Evolutionary conservation across 768 basidiomycete species (phyloP), one percentile per base, ranked within the genome.

Genomic region (Atractiella rhizophila): DNA sequence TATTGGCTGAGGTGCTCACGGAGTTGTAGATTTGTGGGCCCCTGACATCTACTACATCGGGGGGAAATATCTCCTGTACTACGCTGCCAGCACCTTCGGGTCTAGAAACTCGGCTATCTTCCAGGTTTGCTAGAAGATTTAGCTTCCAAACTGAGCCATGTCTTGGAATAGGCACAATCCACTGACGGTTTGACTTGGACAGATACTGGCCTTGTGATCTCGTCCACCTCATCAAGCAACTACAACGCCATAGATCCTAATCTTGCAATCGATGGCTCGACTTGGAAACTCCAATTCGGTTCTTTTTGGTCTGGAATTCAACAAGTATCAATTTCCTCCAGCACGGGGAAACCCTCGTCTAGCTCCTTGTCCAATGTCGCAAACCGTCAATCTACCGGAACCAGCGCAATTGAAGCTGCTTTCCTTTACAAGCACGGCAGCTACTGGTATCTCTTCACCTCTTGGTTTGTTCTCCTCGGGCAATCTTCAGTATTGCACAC

Each of bases 221-320:
- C 4, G 3, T 8, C 38, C 4, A 16, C 15, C 5, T 4, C 26
- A 1, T 21, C 21, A 16, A 6, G 13, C 15, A 18, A 12, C 2
- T 28, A 27, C 15, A 39, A 39, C 27, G 38, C 38, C 12, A 39
- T 39, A 8, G 38, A 39, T 26, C 38, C 38, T 39, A 26, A 39
- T 23, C 28, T 29, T 21, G 9, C 31, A 16, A 4, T 16, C 20
- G 5, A 12, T 20, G 18, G 18, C 38, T 13, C 16, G 16, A 9
- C 15, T 12, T 39, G 27, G 27, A 13, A 29, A 3, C 29, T 39
- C 27, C 15, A 21, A 12, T 39, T 4, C 16, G 38, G 38, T 20
- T 29, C 27, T 2, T 39, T 28, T 29, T 39, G 25, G 25, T n/a
- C 4, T 1, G 38, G 38, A 12, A 28, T 39, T 5, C 15, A 28